Evolutionary conservation across 2,329 filamentous ascomycete species (phyloP), one percentile per base, ranked within the genome.

Genomic region (Cytospora leucostoma): DNA sequence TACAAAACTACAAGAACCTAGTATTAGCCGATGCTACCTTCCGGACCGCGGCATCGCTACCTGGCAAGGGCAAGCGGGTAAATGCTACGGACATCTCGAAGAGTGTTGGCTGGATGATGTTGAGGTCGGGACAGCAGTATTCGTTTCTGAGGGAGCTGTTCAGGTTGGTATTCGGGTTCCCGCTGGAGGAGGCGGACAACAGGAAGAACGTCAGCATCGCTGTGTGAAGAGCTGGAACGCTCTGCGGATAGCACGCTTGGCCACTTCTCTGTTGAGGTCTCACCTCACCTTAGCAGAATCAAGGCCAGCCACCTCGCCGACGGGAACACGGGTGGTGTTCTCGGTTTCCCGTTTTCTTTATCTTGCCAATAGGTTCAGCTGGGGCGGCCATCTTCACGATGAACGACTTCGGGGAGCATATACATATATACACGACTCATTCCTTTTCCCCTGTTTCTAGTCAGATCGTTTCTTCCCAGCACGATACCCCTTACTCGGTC

Each of bases 61-160:
- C 88, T 4, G 69, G 79, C 4, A 77, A 74, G 64, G 88, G 79
- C 62, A 90, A 81, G 68, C 81, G 84, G 11, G 82, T 90, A 7
- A 82, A 80, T 4, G 90, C 91, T 0, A 77, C 81, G n/a, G 93
- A 97, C 69, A 86, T 96, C 66, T 91, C 90, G 40, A 89, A 88
- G 74, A 91, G 91, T 56, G 89, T 97, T 7, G 81, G 84, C 59
- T 89, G 88, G 80, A 91, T 97, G 84, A 84, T 85, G 59, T 81
- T 86, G 62, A 87, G 85, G 44, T 82, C 83, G 34, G 83, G 86
- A 62, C 53, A 34, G 13, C 87, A 93, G 70, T 95, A 95, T 74
- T 80, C 80, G 10, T 97, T 94, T 82, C 78, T 97, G 67, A 82
- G 87, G 56, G 93, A 97, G 70, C 80, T 97, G 15, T 97, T 91